Evolutionary conservation across 441 rosid genomes (phyloP).

Genomic region (Croton setiger): DNA sequence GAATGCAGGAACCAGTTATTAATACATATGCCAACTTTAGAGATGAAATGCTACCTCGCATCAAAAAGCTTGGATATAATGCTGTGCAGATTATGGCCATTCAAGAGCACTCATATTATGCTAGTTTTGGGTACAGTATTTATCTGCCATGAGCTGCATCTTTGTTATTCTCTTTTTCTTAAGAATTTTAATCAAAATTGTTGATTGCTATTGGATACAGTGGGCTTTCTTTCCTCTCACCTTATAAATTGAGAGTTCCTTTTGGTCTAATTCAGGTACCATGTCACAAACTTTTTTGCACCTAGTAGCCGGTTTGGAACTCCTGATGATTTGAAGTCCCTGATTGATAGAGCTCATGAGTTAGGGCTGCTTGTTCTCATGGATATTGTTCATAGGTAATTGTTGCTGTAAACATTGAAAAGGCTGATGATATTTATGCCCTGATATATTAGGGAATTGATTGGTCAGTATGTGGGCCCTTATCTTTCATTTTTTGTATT

Average conservation of each 20-base stretch:
- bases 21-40: slow-evolving; percentile 90
- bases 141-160: slow-evolving; percentile 13
- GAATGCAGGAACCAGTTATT: slow-evolving; percentile 76
- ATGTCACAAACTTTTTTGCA: slow-evolving; percentile 92
- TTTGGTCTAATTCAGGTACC: slow-evolving; percentile 66
- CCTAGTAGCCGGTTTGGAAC: slow-evolving; percentile 99
- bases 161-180: not conserved
- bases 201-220: slow-evolving; percentile 11
- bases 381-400: slow-evolving; percentile 98
- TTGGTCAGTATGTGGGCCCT: not conserved
- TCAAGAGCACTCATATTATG: slow-evolving; percentile 98
- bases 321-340: slow-evolving; percentile 93
- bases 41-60: slow-evolving; percentile 96
- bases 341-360: slow-evolving; percentile 95
- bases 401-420: slow-evolving; percentile 14
- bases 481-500: not conserved
- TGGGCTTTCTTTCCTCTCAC: slow-evolving; percentile 20
- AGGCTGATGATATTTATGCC: not conserved
- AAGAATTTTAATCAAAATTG: slow-evolving; percentile 2
- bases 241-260: slow-evolving; percentile 22
- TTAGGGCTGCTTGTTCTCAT: slow-evolving; percentile 91
- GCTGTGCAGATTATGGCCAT: slow-evolving; percentile 98
- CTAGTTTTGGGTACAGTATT: slow-evolving; percentile 88
- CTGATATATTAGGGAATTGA: not conserved
- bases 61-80: slow-evolving; percentile 92